Base-by-base conservation (phyloP, 2,329 filamentous ascomycete species). In the Mollisiaceae sp. region DNA sequence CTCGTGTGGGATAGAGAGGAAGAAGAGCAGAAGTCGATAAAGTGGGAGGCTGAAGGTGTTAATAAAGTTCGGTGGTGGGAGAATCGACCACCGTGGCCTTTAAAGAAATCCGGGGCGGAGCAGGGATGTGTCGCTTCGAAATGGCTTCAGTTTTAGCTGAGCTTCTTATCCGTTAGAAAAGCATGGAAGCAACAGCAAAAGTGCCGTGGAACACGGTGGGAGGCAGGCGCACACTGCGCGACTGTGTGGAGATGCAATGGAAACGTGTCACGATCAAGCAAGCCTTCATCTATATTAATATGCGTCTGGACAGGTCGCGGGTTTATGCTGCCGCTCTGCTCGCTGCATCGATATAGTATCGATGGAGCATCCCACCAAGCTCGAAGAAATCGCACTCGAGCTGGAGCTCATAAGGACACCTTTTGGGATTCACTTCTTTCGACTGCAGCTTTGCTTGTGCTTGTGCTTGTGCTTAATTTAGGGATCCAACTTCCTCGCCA, bases 1-100 rank as follows among this genome's bases (percentile, higher is more conserved):
- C 70, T 70, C 66, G 66, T 56, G 61, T 59, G 61, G 65, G 65
- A 66, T 69, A 62, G 41, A 63, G 36, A 66, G 56, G 59, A 65
- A 61, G 47, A 58, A 59, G 60, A 57, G 38, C 41, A 36, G 50
- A 36, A 38, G 32, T n/a, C 35, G 55, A 57, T 39, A 61, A 61
- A 66, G 60, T 60, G 66, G 55, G 58, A 66, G 62, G 64, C 32
- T 68, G 47, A 63, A 65, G 47, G 58, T 58, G 60, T 62, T 56
- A 56, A 47, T 67, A 60, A 59, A 59, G 62, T 47, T 64, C 32
- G 47, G 52, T 62, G 60, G 60, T 52, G 57, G 65, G 60, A 36
- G 22, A 58, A 58, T 63, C 39, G 39, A 63, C 27, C 64, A 66
- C 63, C 59, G 60, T 66, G 64, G 62, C 60, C 64, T 64, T 59